Evolutionary conservation across 2,329 filamentous ascomycete genomes (phyloP).

Genomic region (Venturia asperata): DNA sequence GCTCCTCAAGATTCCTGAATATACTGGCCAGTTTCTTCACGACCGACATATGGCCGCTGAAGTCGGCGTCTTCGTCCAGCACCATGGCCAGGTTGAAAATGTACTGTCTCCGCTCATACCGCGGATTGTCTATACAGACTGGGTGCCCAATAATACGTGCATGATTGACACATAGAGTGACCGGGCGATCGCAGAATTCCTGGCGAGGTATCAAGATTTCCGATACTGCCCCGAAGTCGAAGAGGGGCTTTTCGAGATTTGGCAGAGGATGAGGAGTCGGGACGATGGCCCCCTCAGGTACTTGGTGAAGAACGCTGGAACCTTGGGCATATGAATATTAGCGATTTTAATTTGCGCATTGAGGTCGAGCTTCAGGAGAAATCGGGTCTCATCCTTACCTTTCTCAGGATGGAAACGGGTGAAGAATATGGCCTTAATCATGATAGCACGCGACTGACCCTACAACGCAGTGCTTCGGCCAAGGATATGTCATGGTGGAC

Average conservation of each 20-base stretch:
- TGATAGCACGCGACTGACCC: slow-evolving; percentile 25
- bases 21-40: slow-evolving; percentile 78
- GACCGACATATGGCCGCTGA: slow-evolving; percentile 72
- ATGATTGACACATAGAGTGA: slow-evolving; percentile 68
- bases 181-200: slow-evolving; percentile 86
- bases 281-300: slow-evolving; percentile 53
- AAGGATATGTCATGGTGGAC: neutral
- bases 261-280: slow-evolving; percentile 25
- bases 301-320: slow-evolving; percentile 57
- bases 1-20: slow-evolving; percentile 85
- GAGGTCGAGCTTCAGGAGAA: neutral
- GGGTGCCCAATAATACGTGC: slow-evolving; percentile 40
- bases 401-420: slow-evolving; percentile 57
- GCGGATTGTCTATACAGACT: slow-evolving; percentile 41
- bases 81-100: slow-evolving; percentile 37
- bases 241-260: slow-evolving; percentile 48
- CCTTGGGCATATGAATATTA: slow-evolving; percentile 36
- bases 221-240: slow-evolving; percentile 79
- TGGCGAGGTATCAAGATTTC: slow-evolving; percentile 93
- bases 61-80: slow-evolving; percentile 70
- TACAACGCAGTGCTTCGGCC: neutral
- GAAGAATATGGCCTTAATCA: slow-evolving; percentile 61
- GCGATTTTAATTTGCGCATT: neutral
- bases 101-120: slow-evolving; percentile 20
- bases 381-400: slow-evolving; percentile 24